These are phyloP conservation scores for Tetrahymena thermophila DNA, from an alignment of 73 alveolate genomes.

Conservation along the genomic window DNA sequence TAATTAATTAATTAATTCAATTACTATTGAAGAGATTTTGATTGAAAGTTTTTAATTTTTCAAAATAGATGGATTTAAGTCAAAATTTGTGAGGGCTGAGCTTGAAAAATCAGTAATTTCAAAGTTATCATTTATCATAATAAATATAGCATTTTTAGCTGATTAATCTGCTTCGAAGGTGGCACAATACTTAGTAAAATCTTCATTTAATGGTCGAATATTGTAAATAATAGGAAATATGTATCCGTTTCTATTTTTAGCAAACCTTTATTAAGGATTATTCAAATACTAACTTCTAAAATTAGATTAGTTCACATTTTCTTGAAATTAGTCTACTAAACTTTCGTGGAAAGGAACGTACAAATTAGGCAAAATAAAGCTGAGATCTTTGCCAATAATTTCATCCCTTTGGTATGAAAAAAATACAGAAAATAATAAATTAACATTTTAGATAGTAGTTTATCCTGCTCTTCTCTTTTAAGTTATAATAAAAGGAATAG, in stretches of 20 bases:
- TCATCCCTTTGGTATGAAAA: constrained; percentile 26
- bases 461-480: constrained; percentile 2
- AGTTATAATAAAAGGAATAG: constrained; percentile 4
- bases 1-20: neutral
- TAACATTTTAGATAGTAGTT: constrained; percentile 1
- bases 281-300: constrained; percentile 19
- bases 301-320: neutral
- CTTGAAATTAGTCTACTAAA: neutral
- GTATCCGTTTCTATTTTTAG: constrained; percentile 29
- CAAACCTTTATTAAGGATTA: neutral
- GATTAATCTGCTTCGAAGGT: neutral
- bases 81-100: constrained; percentile 18
- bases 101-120: constrained; percentile 20
- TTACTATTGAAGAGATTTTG: neutral
- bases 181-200: neutral
- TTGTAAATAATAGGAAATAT: constrained; percentile 6
- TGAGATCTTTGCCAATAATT: constrained; percentile 5
- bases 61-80: neutral
- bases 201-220: constrained; percentile 5
- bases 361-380: constrained; percentile 6
- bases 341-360: constrained; percentile 16
- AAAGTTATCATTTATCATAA: neutral
- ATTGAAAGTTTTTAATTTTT: neutral
- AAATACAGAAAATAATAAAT: constrained; percentile 9
- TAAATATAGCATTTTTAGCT: neutral